Evolutionary conservation across 2,329 filamentous ascomycete genomes (phyloP).

Genomic region (Cladosporium cucumerinum): DNA sequence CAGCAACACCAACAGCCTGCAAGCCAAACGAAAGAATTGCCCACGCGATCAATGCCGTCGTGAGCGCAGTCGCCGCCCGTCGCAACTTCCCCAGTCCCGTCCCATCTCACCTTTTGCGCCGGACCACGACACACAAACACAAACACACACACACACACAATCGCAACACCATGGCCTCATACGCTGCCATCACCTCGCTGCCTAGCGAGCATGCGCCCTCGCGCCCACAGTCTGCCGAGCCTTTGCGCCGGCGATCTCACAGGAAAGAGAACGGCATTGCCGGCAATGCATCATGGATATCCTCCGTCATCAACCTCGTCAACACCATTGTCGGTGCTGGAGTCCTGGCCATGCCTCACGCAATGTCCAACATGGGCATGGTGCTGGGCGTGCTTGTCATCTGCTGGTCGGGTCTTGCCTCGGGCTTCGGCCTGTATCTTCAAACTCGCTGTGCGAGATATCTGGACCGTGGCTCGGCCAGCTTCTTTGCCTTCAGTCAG

Average conservation of each 20-base stretch:
- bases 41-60: slow-evolving; percentile 4
- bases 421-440: slow-evolving; percentile 90
- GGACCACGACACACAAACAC: background rate
- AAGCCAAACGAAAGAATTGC: background rate
- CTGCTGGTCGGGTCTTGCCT: slow-evolving; percentile 82
- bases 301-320: slow-evolving; percentile 89
- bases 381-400: slow-evolving; percentile 79
- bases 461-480: slow-evolving; percentile 80
- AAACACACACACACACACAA: background rate
- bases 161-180: slow-evolving; percentile 41
- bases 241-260: slow-evolving; percentile 55
- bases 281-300: slow-evolving; percentile 82
- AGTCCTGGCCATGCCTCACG: slow-evolving; percentile 91
- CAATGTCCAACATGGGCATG: slow-evolving; percentile 94
- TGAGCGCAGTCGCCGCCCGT: background rate
- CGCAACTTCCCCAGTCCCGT: background rate
- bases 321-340: slow-evolving; percentile 97
- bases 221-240: slow-evolving; percentile 41
- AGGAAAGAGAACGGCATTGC: slow-evolving; percentile 66
- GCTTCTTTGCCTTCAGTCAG: slow-evolving; percentile 95
- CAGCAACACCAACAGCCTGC: slow-evolving; percentile 11
- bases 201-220: slow-evolving; percentile 38
- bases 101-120: background rate
- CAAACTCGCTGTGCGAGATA: slow-evolving; percentile 92
- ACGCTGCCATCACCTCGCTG: slow-evolving; percentile 43